A percentile compares a stretch with the other conserved stretches of the same genome.
Conservation (phyloP, 1,284 basidiomycete species). For the Malassezia nana region DNA sequence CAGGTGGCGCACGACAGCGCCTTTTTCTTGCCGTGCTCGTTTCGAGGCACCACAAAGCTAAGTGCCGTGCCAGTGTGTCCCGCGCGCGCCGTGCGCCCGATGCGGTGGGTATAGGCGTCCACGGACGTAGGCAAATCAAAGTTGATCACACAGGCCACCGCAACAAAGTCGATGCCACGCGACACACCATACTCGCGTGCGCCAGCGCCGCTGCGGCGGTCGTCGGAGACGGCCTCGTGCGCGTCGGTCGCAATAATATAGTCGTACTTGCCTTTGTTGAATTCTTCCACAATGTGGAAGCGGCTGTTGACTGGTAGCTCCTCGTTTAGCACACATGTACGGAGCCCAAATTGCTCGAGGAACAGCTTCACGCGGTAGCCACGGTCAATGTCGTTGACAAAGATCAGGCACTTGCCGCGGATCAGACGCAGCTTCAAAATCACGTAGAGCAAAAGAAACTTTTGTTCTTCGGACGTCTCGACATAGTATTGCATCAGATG, state of each 20-base stretch:
- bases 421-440: conserved; percentile 89
- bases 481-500: conserved; percentile 41
- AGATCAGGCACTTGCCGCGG: conserved; percentile 90
- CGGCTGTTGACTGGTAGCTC: conserved; percentile 90
- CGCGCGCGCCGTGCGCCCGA: conserved; percentile 89
- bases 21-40: conserved; percentile 60
- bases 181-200: conserved; percentile 75
- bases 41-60: conserved; percentile 72
- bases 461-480: conserved; percentile 69
- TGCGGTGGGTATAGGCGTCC: conserved; percentile 87
- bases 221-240: conserved; percentile 31
- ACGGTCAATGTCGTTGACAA: conserved; percentile 92
- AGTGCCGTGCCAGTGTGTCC: conserved; percentile 85
- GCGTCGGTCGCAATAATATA: conserved; percentile 98
- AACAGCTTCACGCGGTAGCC: conserved; percentile 91
- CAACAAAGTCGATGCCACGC: conserved; percentile 91
- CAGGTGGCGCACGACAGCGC: conserved; percentile 55
- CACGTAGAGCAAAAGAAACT: conserved; percentile 86
- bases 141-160: conserved; percentile 95
- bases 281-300: conserved; percentile 96
- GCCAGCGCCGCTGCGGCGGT: conserved; percentile 16
- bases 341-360: conserved; percentile 93
- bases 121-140: conserved; percentile 86
- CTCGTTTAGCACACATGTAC: conserved; percentile 89
- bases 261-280: conserved; percentile 96